A percentile compares a stretch with the other conserved stretches of the same genome.
Conservation (phyloP, 176 grass and related monocot genomes). For the Avena insularis region DNA sequence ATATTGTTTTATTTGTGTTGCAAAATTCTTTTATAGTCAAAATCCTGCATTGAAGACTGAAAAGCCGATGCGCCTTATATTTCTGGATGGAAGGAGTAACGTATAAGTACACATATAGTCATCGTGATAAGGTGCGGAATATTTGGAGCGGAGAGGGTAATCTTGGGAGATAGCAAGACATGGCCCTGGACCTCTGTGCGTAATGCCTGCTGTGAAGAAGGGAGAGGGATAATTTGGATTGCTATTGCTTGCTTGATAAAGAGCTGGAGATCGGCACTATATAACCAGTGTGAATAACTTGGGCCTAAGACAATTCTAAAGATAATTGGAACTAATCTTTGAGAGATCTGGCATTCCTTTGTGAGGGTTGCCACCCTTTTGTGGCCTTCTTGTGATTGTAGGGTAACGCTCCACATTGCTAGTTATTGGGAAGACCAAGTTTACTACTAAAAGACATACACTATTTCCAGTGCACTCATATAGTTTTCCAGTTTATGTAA, state of each 20-base stretch:
- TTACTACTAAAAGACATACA: slow-evolving; percentile 22
- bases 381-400: neutral
- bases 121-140: neutral
- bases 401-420: neutral
- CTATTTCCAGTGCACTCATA: slow-evolving; percentile 16
- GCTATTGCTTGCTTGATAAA: neutral
- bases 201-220: neutral
- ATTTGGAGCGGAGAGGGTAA: neutral
- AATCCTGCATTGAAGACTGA: neutral
- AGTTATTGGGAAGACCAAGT: neutral
- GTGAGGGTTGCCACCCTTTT: slow-evolving; percentile 12
- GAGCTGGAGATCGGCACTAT: neutral
- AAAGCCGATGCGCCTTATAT: neutral
- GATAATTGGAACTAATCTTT: neutral
- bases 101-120: neutral
- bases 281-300: neutral
- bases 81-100: neutral
- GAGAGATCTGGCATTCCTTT: neutral
- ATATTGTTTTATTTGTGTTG: neutral
- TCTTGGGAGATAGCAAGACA: neutral
- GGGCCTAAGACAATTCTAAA: neutral
- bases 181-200: neutral
- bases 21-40: neutral
- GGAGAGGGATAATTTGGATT: neutral
- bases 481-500: slow-evolving; percentile 28